phyloP scores from a whole-genome alignment of 2,329 filamentous ascomycete species.

The Juglanconis oblonga region DNA sequence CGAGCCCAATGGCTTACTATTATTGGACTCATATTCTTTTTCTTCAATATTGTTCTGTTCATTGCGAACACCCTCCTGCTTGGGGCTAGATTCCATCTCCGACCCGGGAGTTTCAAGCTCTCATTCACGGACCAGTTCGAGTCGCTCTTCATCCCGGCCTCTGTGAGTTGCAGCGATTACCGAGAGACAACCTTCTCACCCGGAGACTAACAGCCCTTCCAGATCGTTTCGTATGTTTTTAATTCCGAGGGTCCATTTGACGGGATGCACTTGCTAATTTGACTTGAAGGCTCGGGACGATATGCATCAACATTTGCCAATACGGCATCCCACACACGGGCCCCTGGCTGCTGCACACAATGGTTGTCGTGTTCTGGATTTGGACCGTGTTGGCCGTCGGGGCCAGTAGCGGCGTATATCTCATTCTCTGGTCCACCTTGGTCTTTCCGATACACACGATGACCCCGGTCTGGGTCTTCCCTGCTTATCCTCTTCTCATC shows the following conservation, averaged over 20 bases:
- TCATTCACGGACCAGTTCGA: constrained; percentile 77
- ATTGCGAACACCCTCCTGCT: constrained; percentile 62
- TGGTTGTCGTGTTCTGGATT: constrained; percentile 72
- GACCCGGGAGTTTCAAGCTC: constrained; percentile 66
- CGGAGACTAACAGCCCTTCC: not conserved
- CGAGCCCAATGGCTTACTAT: constrained; percentile 53
- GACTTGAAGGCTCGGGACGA: constrained; percentile 62
- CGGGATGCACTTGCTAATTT: constrained; percentile 37
- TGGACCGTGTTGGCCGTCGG: constrained; percentile 66
- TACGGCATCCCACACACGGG: constrained; percentile 66
- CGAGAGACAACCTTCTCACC: not conserved
- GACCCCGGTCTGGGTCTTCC: constrained; percentile 88
- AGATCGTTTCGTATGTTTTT: constrained; percentile 43
- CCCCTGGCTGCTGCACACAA: constrained; percentile 56
- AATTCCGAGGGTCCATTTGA: constrained; percentile 38
- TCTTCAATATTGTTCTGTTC: constrained; percentile 64
- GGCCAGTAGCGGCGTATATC: constrained; percentile 68
- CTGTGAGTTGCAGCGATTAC: constrained; percentile 40
- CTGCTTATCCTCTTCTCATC: constrained; percentile 76
- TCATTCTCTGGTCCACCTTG: constrained; percentile 66
- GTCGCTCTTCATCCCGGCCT: constrained; percentile 72
- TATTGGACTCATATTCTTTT: constrained; percentile 58
- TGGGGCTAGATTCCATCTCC: constrained; percentile 64
- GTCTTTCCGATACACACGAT: constrained; percentile 69
- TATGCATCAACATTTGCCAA: constrained; percentile 75